Percentiles rank a stretch among this genome's conserved stretches.
Evolutionary conservation across 495 filamentous ascomycete genomes (phyloP).

Genomic region (Podospora didyma): DNA sequence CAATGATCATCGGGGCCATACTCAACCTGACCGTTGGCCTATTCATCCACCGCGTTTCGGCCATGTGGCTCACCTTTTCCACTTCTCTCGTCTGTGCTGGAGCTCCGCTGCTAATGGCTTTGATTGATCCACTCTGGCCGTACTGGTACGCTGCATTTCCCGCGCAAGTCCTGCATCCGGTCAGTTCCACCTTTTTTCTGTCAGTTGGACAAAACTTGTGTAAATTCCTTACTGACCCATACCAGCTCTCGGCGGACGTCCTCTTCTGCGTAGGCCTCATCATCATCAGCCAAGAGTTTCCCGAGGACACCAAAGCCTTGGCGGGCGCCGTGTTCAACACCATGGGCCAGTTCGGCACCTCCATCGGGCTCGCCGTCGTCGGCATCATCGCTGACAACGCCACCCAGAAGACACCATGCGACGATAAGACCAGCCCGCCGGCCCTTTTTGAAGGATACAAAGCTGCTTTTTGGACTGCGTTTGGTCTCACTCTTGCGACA

Average conservation of each 20-base stretch:
- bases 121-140: slow-evolving; percentile 36
- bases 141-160: slow-evolving; percentile 58
- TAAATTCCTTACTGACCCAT: no score
- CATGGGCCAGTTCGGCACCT: slow-evolving; percentile 56
- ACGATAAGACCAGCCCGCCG: slow-evolving; percentile 29
- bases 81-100: slow-evolving; percentile 41
- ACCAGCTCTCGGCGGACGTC: slow-evolving; percentile 47
- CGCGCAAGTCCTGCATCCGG: slow-evolving; percentile 4
- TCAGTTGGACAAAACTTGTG: no score
- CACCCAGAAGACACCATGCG: slow-evolving; percentile 30
- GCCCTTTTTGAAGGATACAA: slow-evolving; percentile 55
- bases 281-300: slow-evolving; percentile 56
- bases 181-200: slow-evolving; percentile 13
- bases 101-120: slow-evolving; percentile 53
- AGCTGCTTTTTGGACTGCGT: slow-evolving; percentile 53
- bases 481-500: slow-evolving; percentile 24
- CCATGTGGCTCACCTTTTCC: slow-evolving; percentile 43
- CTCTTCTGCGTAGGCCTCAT: slow-evolving; percentile 63
- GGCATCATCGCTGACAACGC: slow-evolving; percentile 52
- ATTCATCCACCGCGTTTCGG: slow-evolving; percentile 50
- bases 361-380: slow-evolving; percentile 53
- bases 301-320: slow-evolving; percentile 53
- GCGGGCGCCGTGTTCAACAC: slow-evolving; percentile 65
- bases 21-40: slow-evolving; percentile 54
- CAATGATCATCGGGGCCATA: slow-evolving; percentile 47